Percentiles rank a stretch among this genome's conserved stretches.
These are phyloP conservation scores for Annulohypoxylon truncatum DNA, from an alignment of 2,329 filamentous ascomycete species.

Conservation along the genomic window DNA sequence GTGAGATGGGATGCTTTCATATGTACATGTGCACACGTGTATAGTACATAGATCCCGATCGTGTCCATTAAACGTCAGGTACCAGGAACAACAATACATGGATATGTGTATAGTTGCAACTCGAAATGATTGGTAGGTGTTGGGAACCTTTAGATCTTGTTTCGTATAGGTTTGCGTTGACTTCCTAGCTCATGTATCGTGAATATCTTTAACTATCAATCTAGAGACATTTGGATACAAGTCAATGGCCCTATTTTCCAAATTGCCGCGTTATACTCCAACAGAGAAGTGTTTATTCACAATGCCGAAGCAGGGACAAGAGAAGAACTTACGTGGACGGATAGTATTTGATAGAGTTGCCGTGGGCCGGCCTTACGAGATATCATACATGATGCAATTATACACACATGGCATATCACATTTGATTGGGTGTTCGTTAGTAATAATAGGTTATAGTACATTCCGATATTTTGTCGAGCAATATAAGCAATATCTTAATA, in stretches of 20 bases:
- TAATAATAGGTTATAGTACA: background rate
- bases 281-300: background rate
- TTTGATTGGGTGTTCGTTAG: background rate
- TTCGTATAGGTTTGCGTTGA: background rate
- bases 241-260: slow-evolving; percentile 8
- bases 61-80: slow-evolving; percentile 6
- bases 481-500: too few species aligned
- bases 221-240: background rate
- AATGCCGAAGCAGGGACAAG: background rate
- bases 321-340: background rate
- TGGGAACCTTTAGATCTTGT: slow-evolving; percentile 6
- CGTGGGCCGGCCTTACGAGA: background rate
- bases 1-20: background rate
- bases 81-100: slow-evolving; percentile 12
- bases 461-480: too few species aligned
- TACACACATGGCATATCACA: background rate
- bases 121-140: slow-evolving; percentile 6
- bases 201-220: background rate
- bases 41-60: background rate
- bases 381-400: slow-evolving; percentile 3
- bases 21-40: background rate
- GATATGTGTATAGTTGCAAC: background rate
- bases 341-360: background rate
- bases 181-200: background rate
- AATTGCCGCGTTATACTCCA: slow-evolving; percentile 10